phyloP scores from a whole-genome alignment of 495 filamentous ascomycete species.

The Penicillium egyptiacum region DNA sequence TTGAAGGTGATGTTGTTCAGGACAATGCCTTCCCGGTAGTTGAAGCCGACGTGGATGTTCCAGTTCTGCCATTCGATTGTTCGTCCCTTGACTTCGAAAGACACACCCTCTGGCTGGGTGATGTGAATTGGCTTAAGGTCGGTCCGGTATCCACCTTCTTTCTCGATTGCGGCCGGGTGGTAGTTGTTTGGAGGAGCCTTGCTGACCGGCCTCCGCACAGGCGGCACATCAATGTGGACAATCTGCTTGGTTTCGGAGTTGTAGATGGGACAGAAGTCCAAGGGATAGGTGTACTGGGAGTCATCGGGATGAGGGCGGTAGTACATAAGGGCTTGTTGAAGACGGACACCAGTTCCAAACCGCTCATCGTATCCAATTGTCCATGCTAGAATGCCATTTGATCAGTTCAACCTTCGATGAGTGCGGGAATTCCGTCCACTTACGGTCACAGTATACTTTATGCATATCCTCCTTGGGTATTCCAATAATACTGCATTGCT shows the following conservation, averaged over 20 bases:
- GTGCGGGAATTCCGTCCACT: slow-evolving; percentile 30
- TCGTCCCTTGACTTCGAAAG: slow-evolving; percentile 77
- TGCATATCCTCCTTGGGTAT: slow-evolving; percentile 84
- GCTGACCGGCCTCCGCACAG: slow-evolving; percentile 75
- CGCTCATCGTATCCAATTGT: slow-evolving; percentile 95
- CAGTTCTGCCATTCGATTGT: slow-evolving; percentile 93
- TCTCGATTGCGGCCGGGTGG: slow-evolving; percentile 69
- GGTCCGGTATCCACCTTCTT: slow-evolving; percentile 72
- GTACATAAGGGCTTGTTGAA: slow-evolving; percentile 96
- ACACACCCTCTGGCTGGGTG: slow-evolving; percentile 91
- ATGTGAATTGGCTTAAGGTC: slow-evolving; percentile 93
- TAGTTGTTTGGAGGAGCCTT: slow-evolving; percentile 77
- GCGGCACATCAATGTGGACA: slow-evolving; percentile 85
- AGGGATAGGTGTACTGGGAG: slow-evolving; percentile 85
- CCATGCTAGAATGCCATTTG: slow-evolving; percentile 61
- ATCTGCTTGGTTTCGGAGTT: slow-evolving; percentile 81
- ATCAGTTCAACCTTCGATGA: background rate
- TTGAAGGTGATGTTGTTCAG: slow-evolving; percentile 90
- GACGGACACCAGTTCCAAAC: slow-evolving; percentile 73
- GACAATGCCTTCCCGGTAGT: slow-evolving; percentile 91
- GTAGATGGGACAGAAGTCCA: slow-evolving; percentile 94
- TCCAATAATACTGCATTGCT: slow-evolving; percentile 87
- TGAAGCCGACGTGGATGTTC: slow-evolving; percentile 93
- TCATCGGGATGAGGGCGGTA: slow-evolving; percentile 85
- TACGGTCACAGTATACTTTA: slow-evolving; percentile 88